Base-by-base conservation (phyloP, 2,329 filamentous ascomycete genomes). In the Fusarium gaditjirri region DNA sequence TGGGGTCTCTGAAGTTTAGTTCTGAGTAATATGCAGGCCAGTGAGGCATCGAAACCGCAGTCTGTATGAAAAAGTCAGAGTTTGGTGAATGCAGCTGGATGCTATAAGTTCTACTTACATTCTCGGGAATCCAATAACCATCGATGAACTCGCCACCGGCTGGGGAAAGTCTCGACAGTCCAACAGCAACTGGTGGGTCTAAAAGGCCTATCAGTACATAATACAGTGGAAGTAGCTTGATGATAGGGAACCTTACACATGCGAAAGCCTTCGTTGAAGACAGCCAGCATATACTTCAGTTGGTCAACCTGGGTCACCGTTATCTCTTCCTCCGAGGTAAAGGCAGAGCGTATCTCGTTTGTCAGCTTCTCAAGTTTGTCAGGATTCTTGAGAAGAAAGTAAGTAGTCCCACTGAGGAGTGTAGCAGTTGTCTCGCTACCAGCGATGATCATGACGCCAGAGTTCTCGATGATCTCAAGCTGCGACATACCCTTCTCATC, bases 371-470 rank as follows among this genome's bases (percentile, higher is more conserved):
- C 35, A 6, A 52, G 36, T 4, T 42, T 53, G 0, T 66, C 61
- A 1, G 25, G 53, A 6, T 66, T 66, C 1, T 12, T 33, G 2
- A 66, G 16, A 14, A 66, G 64, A 9, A 35, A 23, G 5, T 46
- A 66, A 0, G 44, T 66, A 2, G 62, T 39, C 12, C 64, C 64
- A 8, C 64, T 66, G 4, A 66, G 64, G 5, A 52, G 25, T 0
- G 64, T 66, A 6, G 64, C 64, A 0, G 64, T 66, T 0, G 61
- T 66, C 10, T 66, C 64, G 6, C 64, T 66, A 5, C 64, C 64
- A 3, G 64, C 64, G 1, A 41, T 23, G 2, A 66, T 66, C 5
- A 66, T 35, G 0, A 52, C 21, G 7, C 44, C 35, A 0, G 64
- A n/a, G 4, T 60, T 66, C 11, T 66, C 64, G 1, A 66, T 16